These are phyloP conservation scores for Scedosporium boydii DNA, from an alignment of 2,329 filamentous ascomycete genomes.

Conservation along the genomic window DNA sequence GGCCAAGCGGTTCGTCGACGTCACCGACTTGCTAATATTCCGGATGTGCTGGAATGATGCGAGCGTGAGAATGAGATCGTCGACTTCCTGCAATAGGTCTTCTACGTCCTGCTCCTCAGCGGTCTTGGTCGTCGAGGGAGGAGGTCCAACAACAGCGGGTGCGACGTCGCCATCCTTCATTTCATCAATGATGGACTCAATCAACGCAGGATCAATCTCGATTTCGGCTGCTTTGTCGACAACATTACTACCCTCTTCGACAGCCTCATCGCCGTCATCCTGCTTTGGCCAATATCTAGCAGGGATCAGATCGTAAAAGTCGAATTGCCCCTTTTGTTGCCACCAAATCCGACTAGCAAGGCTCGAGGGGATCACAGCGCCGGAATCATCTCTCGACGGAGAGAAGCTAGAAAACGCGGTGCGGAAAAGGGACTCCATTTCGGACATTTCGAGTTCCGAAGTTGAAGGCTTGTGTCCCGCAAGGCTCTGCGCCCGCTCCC, in stretches of 20 bases:
- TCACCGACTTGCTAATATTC: constrained; percentile 58
- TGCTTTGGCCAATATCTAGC: constrained; percentile 21
- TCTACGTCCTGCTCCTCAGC: constrained; percentile 59
- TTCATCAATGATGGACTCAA: constrained; percentile 45
- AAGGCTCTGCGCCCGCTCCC: constrained; percentile 61
- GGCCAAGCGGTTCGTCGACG: constrained; percentile 49
- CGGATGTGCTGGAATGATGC: constrained; percentile 73
- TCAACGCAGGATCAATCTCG: constrained; percentile 40
- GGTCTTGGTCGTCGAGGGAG: constrained; percentile 38
- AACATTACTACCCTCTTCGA: constrained; percentile 26
- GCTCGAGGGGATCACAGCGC: constrained; percentile 58
- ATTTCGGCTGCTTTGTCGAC: constrained; percentile 19
- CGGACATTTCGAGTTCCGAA: constrained; percentile 49
- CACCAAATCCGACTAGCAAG: constrained; percentile 66
- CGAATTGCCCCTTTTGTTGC: constrained; percentile 49
- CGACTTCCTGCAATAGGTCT: constrained; percentile 64
- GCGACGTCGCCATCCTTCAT: constrained; percentile 46
- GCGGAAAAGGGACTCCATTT: constrained; percentile 66
- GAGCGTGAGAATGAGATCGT: constrained; percentile 66
- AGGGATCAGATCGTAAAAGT: not conserved
- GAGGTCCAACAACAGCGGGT: constrained; percentile 46
- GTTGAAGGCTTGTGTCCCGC: constrained; percentile 48
- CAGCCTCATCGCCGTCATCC: constrained; percentile 28
- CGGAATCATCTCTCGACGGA: constrained; percentile 63
- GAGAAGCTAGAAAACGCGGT: constrained; percentile 75